Evolutionary conservation across 805 yeast genomes (phyloP), one percentile per base, ranked within the genome.

Genomic region (Lipomyces yamadae): DNA sequence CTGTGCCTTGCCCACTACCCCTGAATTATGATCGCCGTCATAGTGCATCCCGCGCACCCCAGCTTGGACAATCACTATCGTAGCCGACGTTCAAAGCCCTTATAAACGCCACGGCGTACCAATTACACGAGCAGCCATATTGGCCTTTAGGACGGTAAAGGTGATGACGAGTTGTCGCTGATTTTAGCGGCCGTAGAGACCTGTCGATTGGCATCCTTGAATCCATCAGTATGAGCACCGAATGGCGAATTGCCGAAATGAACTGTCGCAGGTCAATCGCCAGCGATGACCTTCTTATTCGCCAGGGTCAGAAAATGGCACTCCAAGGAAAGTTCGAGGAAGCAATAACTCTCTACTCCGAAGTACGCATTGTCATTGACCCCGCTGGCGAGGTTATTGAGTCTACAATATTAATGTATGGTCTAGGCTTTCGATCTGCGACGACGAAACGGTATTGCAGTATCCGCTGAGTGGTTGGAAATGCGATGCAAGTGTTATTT

Each of bases 361-460:
- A 52, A 8, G 55, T 52, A 18, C 8, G 53, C 13, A 2, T 8
- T 24, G 8, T 48, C 24, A 18, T n/a, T 24, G 24, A 24, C 24
- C 24, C 24, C 24, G 24, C 24, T 1, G 24, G 24, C 24, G 24
- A 1, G 24, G 24, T 24, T 24, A 24, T 24, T 24, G 24, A 24
- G 24, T 24, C 24, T 24, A 24, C 24, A 24, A 24, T 24, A 1
- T 24, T 24, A 24, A 24, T 29, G 11, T 52, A 13, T 52, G n/a
- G 24, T 11, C 24, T 52, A 52, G 55, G 55, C 55, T 24, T 52
- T 52, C 15, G 33, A 52, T 24, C 30, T 52, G 33, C 30, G 55
- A 52, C 24, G 55, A 11, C 55, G 55, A 52, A 52, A 52, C 6
- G 34, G 30, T 10, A 15, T 8, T 52, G 10, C 30, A 6, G 7